Evolutionary conservation across 2,329 filamentous ascomycete species (phyloP).

Genomic region (Ophiostoma australiae): DNA sequence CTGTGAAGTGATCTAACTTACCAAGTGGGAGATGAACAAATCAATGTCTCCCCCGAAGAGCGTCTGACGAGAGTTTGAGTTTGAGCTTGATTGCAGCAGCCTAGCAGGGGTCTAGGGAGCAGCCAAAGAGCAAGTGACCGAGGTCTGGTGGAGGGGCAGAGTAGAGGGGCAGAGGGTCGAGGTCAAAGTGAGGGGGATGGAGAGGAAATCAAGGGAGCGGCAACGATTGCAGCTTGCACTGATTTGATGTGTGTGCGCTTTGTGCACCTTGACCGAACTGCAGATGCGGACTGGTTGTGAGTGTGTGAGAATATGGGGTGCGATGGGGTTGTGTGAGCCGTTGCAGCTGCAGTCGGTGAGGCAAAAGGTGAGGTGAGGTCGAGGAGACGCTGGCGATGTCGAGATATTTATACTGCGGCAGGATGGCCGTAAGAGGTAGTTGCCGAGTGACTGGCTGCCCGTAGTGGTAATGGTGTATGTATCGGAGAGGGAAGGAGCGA

Average conservation of each 20-base stretch:
- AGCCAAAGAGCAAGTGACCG: neutral
- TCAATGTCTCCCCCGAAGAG: conserved; percentile 83
- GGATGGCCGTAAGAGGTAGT: neutral
- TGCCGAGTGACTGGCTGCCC: neutral
- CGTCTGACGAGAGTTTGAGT: conserved; percentile 8
- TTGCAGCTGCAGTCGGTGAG: neutral
- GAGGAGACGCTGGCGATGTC: neutral
- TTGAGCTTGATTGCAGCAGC: neutral
- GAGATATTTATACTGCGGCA: neutral
- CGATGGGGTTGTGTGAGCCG: neutral
- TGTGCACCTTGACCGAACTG: conserved; percentile 6
- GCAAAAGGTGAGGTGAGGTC: neutral
- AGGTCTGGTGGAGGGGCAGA: neutral
- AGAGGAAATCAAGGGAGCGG: neutral
- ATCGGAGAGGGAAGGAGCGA: neutral
- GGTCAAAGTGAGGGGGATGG: neutral
- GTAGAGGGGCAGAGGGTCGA: neutral
- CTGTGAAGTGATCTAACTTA: conserved; percentile 39
- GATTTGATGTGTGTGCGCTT: neutral
- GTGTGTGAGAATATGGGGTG: neutral
- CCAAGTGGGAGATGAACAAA: conserved; percentile 90
- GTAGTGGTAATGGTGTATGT: neutral
- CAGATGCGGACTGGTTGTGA: neutral
- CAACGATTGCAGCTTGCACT: neutral
- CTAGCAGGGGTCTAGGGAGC: too few species aligned